Evolutionary conservation across 106 monocot genomes (phyloP), one percentile per base, ranked within the genome.

Genomic region (Acorus calamus): DNA sequence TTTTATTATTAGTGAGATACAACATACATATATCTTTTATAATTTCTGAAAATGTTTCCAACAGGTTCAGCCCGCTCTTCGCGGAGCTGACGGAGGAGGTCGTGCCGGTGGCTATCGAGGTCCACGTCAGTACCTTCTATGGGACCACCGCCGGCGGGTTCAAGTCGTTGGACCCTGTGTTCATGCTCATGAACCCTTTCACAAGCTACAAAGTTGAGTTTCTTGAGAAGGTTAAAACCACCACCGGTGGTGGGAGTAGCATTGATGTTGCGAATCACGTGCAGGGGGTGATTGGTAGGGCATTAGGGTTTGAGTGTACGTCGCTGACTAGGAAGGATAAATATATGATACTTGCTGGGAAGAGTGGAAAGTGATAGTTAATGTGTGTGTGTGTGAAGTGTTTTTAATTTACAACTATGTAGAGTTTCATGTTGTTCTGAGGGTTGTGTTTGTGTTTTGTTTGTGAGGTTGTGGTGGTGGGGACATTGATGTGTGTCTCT

Each of bases 61-160:
- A 28, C 28, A 28, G 28, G 42, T 92, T 92, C 83, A 92, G 92
- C 69, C 79, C 92, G 3, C 60, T 92, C 68, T 92, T 87, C 11
- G 71, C 79, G 2, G 92, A 92, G 78, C 65, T 92, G 12, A 64
- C 69, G 0, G 72, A 79, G 3, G 69, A 77, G 56, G 66, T 92
- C 6, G 9, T 72, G 0, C 92, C 87, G 3, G 84, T 92, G 42
- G 92, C 87, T 0, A 47, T 87, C 55, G 43, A 11, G 3, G 44
- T 60, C 9, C 53, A 53, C 4, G 78, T 67, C 2, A 7, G 46
- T 9, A 92, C 83, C 84, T 92, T 92, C 70, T 76, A 92, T 13
- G 92, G 92, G 44, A 92, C 87, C 4, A 81, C 92, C 4, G 77
- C 87, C 0, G 66, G 81, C 9, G 76, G 80, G 8, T 59, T 56